A percentile compares a stretch with the other conserved stretches of the same genome.
These are phyloP conservation scores for Mycena floridula DNA, from an alignment of 768 basidiomycete genomes.

Conservation along the genomic window DNA sequence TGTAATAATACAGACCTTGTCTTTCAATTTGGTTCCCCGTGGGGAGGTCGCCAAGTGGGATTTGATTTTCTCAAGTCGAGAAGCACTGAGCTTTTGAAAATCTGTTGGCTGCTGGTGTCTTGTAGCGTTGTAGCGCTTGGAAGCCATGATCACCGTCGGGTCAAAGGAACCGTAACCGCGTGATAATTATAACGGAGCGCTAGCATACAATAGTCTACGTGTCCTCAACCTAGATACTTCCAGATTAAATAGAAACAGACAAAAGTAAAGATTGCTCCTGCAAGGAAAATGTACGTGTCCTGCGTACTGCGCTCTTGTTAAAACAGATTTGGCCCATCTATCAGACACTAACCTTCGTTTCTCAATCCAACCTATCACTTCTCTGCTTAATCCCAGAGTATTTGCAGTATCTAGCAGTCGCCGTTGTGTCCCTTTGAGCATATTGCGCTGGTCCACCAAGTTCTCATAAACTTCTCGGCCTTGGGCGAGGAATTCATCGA, in stretches of 20 bases:
- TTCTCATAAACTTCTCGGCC: conserved; percentile 90
- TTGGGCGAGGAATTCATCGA: conserved; percentile 91
- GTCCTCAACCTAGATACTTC: conserved; percentile 68
- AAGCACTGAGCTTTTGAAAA: conserved; percentile 39
- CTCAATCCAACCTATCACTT: conserved; percentile 98
- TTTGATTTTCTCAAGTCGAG: conserved; percentile 50
- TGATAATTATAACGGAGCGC: too few relatives aligned
- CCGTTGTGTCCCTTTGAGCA: conserved; percentile 92
- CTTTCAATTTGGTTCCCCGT: conserved; percentile 51
- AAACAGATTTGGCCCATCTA: too few relatives aligned
- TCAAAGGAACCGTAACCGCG: too few relatives aligned
- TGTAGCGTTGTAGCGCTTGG: not conserved
- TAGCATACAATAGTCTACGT: not conserved
- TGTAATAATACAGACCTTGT: conserved; percentile 83
- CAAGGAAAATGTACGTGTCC: conserved; percentile 91
- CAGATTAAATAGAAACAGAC: conserved; percentile 92
- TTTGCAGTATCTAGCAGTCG: conserved; percentile 87
- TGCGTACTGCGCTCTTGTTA: conserved; percentile 65
- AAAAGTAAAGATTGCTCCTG: conserved; percentile 81
- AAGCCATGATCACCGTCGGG: not conserved
- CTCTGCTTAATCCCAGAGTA: conserved; percentile 86
- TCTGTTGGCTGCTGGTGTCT: conserved; percentile 25
- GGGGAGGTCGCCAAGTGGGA: conserved; percentile 54
- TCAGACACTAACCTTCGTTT: conserved; percentile 60
- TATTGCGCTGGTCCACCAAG: conserved; percentile 84